A percentile compares a stretch with the other conserved stretches of the same genome.
Conservation (phyloP, 2,329 filamentous ascomycete genomes). For the Xylariaceae sp. region DNA sequence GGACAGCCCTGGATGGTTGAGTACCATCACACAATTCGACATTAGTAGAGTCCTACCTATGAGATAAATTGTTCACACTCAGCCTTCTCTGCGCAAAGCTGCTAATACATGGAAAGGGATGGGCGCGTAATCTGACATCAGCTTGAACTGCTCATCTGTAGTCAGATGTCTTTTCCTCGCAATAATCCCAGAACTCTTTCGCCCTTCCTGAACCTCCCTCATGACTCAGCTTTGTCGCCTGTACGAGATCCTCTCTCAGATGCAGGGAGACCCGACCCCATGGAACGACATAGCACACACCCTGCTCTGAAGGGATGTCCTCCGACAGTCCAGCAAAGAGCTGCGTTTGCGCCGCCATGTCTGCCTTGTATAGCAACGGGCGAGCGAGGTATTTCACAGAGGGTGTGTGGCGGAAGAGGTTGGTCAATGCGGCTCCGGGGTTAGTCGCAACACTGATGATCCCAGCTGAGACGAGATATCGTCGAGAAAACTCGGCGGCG, state of each 20-base stretch:
- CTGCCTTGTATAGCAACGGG: constrained; percentile 16
- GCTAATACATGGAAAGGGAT: no score
- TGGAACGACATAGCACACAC: constrained; percentile 13
- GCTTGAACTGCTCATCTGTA: neutral
- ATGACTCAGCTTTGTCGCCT: constrained; percentile 5
- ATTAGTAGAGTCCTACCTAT: no score
- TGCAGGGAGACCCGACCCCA: constrained; percentile 9
- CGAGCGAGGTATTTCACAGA: constrained; percentile 15
- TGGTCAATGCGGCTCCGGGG: constrained; percentile 17
- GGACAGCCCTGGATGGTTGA: no score
- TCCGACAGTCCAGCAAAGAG: constrained; percentile 11
- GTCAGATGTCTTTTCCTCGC: constrained; percentile 7
- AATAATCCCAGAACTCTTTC: constrained; percentile 16
- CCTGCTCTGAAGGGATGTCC: constrained; percentile 7
- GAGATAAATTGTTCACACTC: no score
- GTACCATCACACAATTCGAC: no score
- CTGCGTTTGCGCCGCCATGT: constrained; percentile 11
- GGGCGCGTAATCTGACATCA: no score
- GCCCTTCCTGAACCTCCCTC: constrained; percentile 16
- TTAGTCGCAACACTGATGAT: constrained; percentile 19
- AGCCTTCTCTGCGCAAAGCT: no score
- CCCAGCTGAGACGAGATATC: neutral
- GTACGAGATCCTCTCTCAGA: constrained; percentile 11
- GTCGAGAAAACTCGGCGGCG: constrained; percentile 15
- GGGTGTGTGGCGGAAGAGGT: constrained; percentile 22